phyloP scores from a whole-genome alignment of 306 rosid genomes.

The Prunus mume region DNA sequence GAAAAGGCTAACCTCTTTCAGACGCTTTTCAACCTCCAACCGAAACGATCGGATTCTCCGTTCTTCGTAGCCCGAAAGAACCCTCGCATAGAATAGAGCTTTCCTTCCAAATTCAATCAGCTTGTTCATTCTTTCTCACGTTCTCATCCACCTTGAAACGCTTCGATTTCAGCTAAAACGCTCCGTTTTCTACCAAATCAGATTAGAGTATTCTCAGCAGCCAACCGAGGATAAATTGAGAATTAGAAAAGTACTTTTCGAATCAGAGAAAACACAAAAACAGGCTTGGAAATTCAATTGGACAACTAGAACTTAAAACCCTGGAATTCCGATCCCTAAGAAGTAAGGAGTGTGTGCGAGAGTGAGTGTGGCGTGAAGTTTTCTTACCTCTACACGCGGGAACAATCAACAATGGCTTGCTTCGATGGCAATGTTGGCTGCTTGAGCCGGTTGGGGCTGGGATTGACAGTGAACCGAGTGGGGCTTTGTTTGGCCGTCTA shows the following conservation, averaged over 20 bases:
- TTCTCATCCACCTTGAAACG: conserved; percentile 22
- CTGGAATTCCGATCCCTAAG: neutral
- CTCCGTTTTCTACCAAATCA: neutral
- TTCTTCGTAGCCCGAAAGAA: conserved; percentile 90
- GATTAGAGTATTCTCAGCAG: neutral
- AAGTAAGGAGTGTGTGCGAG: neutral
- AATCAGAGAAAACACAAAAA: neutral
- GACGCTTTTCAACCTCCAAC: conserved; percentile 55
- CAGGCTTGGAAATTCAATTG: neutral
- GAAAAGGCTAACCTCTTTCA: conserved; percentile 35
- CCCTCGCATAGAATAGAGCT: conserved; percentile 63
- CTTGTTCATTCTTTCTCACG: conserved; percentile 38
- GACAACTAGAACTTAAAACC: neutral
- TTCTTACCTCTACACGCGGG: neutral
- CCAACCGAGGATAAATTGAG: neutral
- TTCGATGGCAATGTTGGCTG: neutral
- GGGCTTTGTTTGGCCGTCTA: neutral
- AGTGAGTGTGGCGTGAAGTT: neutral
- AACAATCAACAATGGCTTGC: neutral
- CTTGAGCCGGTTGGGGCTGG: neutral
- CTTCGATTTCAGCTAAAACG: conserved; percentile 1
- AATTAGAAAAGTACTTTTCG: neutral
- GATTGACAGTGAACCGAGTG: neutral
- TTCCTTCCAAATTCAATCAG: conserved; percentile 59
- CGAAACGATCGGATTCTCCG: conserved; percentile 71